Base-by-base conservation (phyloP, 495 filamentous ascomycete species). In the Hyphodiscus hymeniophilus region DNA sequence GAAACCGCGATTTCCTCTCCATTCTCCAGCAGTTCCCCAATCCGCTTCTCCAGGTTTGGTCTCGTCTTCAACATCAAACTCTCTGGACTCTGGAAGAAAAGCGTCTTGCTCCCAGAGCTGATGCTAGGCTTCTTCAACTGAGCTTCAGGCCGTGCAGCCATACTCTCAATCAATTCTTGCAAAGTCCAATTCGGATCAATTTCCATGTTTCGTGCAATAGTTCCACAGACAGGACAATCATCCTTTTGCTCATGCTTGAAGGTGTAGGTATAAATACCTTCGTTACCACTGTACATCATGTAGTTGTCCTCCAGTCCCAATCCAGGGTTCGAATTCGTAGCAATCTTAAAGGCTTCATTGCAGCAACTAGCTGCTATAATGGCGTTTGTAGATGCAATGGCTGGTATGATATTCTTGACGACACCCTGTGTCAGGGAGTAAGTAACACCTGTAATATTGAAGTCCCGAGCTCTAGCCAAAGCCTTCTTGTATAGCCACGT, bases 331-430 rank as follows among this genome's bases (percentile, higher is more conserved):
- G 77, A 78, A 36, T 71, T 76, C 32, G 89, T 94, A 21, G 81
- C 82, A 54, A 99, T 88, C 68, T 99, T 99, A 66, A 96, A 75
- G 8, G 90, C 91, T 66, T 99, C 94, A 40, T 95, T 97, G 58
- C 92, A 97, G 59, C 90, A 96, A 32, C 82, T 81, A 2, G 90
- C 94, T 2, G 94, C 94, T 52, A 99, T 86, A 42, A 97, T 90
- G 16, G 91, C 90, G 64, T 99, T 99, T 4, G 94, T 99, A 0
- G 87, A 91, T 33, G 94, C 94, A 59, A 99, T 99, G 8, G 94
- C 94, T 1, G 94, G 94, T 51, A 99, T 99, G 64, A 99, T 99
- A 60, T 99, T 97, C 66, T 99, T 99, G 55, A 99, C 89, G 0
- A 97, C 92, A 26, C 94, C 94, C 60, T 99, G 94, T 0, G 94